Evolutionary conservation across 2,329 filamentous ascomycete species (phyloP).

Genomic region (Sclerotinia borealis): DNA sequence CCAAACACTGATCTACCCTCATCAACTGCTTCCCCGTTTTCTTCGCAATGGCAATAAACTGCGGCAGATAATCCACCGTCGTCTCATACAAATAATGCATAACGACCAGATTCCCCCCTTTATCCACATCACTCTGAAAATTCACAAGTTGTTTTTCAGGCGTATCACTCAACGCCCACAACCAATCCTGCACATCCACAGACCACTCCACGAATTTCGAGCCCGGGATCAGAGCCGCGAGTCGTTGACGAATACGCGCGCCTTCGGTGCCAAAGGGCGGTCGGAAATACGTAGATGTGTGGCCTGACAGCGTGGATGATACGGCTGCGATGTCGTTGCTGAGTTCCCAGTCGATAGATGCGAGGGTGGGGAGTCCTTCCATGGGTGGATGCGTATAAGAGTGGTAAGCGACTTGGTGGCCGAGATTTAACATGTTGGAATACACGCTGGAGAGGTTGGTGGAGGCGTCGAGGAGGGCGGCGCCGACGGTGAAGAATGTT

Average conservation of each 20-base stretch:
- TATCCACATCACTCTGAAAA: conserved; percentile 56
- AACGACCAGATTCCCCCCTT: conserved; percentile 58
- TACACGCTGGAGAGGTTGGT: conserved; percentile 61
- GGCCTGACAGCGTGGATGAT: conserved; percentile 31
- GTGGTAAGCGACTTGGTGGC: conserved; percentile 65
- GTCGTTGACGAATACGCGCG: conserved; percentile 57
- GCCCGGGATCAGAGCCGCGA: conserved; percentile 45
- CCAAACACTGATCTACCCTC: conserved; percentile 61
- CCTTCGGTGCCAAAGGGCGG: conserved; percentile 65
- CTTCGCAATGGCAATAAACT: conserved; percentile 62
- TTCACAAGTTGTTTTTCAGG: conserved; percentile 62
- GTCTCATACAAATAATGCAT: conserved; percentile 63
- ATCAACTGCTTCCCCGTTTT: conserved; percentile 57
- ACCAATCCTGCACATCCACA: conserved; percentile 66
- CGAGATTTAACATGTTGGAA: conserved; percentile 52
- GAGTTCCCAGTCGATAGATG: conserved; percentile 56
- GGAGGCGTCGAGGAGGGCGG: conserved; percentile 49
- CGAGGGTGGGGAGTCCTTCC: conserved; percentile 48
- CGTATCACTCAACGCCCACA: conserved; percentile 56
- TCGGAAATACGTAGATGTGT: conserved; percentile 53
- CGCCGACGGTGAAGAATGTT: conserved; percentile 66
- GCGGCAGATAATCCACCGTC: conserved; percentile 56
- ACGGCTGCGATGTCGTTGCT: conserved; percentile 49
- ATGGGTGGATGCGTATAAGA: conserved; percentile 65
- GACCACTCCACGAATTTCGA: conserved; percentile 61